A percentile compares a stretch with the other conserved stretches of the same genome.
These are phyloP conservation scores for Carex myosuroides DNA, from an alignment of 176 grass and related monocot species.

Conservation along the genomic window DNA sequence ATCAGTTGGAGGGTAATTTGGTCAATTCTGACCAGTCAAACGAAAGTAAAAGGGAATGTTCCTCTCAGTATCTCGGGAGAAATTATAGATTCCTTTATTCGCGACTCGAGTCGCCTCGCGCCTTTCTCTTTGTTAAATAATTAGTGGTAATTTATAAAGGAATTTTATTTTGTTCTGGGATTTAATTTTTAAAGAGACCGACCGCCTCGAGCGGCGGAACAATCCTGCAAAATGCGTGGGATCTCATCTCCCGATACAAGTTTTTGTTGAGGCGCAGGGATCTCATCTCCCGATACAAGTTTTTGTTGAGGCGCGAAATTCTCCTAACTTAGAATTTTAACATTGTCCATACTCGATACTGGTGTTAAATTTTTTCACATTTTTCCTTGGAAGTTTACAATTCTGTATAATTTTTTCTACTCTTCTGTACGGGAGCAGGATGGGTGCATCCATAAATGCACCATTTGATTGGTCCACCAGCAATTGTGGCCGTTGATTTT, in stretches of 20 bases:
- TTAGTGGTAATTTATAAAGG: background rate
- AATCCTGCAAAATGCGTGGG: constrained; percentile 8
- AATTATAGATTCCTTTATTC: background rate
- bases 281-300: background rate
- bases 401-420: background rate
- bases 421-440: background rate
- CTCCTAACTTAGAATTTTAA: constrained; percentile 22
- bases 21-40: background rate
- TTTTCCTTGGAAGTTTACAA: background rate
- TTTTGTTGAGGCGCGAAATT: constrained; percentile 15
- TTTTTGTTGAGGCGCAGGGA: background rate
- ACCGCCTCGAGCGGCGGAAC: constrained; percentile 14
- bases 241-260: background rate
- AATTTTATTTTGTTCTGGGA: background rate
- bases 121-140: background rate
- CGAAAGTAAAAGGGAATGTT: constrained; percentile 3
- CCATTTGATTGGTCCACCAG: too few species aligned
- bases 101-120: background rate
- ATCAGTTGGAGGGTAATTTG: constrained; percentile 12
- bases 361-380: background rate
- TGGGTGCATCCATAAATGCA: too few species aligned
- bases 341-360: background rate
- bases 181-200: background rate
- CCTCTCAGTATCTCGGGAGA: background rate
- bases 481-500: too few species aligned